Conservation (phyloP, 2,329 filamentous ascomycete species). For the Aureobasidium sp. region DNA sequence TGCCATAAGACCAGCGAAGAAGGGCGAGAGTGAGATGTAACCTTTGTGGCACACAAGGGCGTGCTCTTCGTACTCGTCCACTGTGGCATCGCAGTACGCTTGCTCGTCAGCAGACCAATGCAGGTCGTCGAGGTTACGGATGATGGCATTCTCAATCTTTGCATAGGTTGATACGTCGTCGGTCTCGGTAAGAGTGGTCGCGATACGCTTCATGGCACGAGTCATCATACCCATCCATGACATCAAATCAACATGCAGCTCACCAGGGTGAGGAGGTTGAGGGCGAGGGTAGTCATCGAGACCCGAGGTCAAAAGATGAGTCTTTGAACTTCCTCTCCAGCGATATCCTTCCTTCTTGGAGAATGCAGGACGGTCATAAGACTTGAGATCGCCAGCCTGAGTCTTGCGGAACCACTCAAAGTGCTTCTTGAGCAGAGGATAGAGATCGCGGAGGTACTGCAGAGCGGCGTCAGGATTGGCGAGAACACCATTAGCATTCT, state of each 20-base stretch:
- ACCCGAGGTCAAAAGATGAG: slow-evolving; percentile 85
- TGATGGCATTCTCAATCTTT: slow-evolving; percentile 67
- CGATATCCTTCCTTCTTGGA: slow-evolving; percentile 89
- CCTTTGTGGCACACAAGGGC: slow-evolving; percentile 90
- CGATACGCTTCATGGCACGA: slow-evolving; percentile 73
- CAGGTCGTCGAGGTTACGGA: slow-evolving; percentile 80
- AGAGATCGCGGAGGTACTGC: slow-evolving; percentile 67
- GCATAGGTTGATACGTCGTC: slow-evolving; percentile 71
- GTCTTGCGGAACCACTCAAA: slow-evolving; percentile 95
- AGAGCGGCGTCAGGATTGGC: slow-evolving; percentile 61
- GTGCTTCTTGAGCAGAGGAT: slow-evolving; percentile 80
- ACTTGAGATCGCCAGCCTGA: slow-evolving; percentile 80
- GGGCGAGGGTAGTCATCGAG: slow-evolving; percentile 94
- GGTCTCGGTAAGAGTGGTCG: slow-evolving; percentile 62
- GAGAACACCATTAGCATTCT: slow-evolving; percentile 45
- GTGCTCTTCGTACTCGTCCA: slow-evolving; percentile 92
- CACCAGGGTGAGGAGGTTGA: slow-evolving; percentile 88
- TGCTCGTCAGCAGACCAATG: slow-evolving; percentile 81
- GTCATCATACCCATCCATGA: slow-evolving; percentile 98
- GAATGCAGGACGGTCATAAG: slow-evolving; percentile 83
- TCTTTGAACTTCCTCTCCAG: slow-evolving; percentile 83
- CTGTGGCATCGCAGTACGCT: slow-evolving; percentile 88
- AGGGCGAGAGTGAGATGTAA: slow-evolving; percentile 89
- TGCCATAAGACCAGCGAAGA: slow-evolving; percentile 73
- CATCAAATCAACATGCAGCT: slow-evolving; percentile 90